A percentile compares a stretch with the other conserved stretches of the same genome.
These are phyloP conservation scores for Neurospora terricola DNA, from an alignment of 495 filamentous ascomycete species.

Conservation along the genomic window DNA sequence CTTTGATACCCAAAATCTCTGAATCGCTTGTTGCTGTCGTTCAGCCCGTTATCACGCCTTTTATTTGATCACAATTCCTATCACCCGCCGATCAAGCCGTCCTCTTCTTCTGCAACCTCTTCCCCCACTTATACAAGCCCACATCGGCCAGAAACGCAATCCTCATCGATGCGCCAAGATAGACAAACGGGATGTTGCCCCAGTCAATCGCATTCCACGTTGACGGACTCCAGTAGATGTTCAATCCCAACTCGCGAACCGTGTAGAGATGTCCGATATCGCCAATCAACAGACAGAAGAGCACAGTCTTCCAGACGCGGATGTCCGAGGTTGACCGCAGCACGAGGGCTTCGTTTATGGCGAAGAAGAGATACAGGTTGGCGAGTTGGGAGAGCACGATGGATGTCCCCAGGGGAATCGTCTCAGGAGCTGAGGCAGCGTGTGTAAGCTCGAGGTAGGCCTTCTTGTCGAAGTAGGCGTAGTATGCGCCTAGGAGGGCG, in stretches of 20 bases:
- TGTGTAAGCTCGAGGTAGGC: constrained; percentile 50
- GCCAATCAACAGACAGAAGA: constrained; percentile 51
- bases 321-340: constrained; percentile 52
- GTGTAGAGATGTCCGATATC: constrained; percentile 61
- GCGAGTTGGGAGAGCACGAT: constrained; percentile 53
- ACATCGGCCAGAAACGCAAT: constrained; percentile 45
- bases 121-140: constrained; percentile 27
- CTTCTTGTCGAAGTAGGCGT: constrained; percentile 44
- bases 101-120: constrained; percentile 8
- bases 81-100: constrained; percentile 6
- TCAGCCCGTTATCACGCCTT: neutral
- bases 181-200: constrained; percentile 56
- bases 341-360: constrained; percentile 59
- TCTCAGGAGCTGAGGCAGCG: constrained; percentile 31
- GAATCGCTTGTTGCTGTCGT: neutral
- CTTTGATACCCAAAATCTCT: neutral
- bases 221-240: constrained; percentile 46
- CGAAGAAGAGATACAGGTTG: constrained; percentile 57
- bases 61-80: neutral
- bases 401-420: constrained; percentile 33
- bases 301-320: constrained; percentile 51
- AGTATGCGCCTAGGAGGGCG: constrained; percentile 56
- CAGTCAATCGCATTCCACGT: constrained; percentile 56
- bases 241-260: constrained; percentile 36
- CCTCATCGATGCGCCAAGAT: constrained; percentile 45